These are phyloP conservation scores for Triangularia setosa DNA, from an alignment of 2,329 filamentous ascomycete genomes.

Conservation along the genomic window DNA sequence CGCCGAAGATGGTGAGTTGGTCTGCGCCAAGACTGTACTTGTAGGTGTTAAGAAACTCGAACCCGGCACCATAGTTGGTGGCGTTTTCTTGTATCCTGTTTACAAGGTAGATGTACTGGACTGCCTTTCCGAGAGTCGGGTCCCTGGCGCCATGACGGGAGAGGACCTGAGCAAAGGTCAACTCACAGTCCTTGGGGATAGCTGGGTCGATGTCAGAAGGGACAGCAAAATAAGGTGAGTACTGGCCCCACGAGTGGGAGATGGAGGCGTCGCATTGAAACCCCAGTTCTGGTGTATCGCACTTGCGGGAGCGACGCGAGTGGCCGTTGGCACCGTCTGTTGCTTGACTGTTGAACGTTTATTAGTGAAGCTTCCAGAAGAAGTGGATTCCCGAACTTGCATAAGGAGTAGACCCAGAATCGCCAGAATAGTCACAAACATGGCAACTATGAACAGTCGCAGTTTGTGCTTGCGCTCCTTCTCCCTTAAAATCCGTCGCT, in stretches of 20 bases:
- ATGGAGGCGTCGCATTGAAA: conserved; percentile 61
- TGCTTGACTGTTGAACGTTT: neutral
- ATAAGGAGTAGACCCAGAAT: conserved; percentile 15
- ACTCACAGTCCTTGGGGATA: conserved; percentile 63
- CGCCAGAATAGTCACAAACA: conserved; percentile 5
- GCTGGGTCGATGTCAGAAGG: conserved; percentile 59
- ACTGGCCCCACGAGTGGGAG: conserved; percentile 77
- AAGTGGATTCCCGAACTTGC: neutral
- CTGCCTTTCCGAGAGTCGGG: conserved; percentile 67
- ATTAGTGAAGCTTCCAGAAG: neutral
- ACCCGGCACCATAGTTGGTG: conserved; percentile 57
- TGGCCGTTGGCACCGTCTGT: conserved; percentile 2
- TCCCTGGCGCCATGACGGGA: conserved; percentile 82
- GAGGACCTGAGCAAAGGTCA: conserved; percentile 77
- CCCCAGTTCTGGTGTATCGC: conserved; percentile 52
- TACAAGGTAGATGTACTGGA: conserved; percentile 60
- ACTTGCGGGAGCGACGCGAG: conserved; percentile 33
- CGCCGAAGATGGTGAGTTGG: conserved; percentile 60
- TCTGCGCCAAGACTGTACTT: conserved; percentile 56
- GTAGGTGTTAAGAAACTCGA: conserved; percentile 68
- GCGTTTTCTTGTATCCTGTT: conserved; percentile 57
- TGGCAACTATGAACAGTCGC: conserved; percentile 2
- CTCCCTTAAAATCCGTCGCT: neutral
- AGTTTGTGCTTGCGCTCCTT: neutral
- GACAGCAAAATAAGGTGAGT: conserved; percentile 78